phyloP scores from a whole-genome alignment of 148 eudicot genomes.

The Vaccinium vitisidaea region DNA sequence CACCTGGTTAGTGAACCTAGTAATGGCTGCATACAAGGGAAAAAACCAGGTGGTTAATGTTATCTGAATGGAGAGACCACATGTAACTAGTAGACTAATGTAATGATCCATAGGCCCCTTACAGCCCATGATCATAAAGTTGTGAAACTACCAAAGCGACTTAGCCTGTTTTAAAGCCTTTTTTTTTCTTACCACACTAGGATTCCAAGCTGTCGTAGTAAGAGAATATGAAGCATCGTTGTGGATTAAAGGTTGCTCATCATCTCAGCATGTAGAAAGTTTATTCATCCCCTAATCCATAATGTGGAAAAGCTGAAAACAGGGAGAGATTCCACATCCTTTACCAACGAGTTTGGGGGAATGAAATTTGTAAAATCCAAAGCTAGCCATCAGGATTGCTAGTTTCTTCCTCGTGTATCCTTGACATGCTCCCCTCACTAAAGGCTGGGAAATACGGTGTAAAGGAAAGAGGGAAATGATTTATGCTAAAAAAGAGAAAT shows the following conservation, averaged over 20 bases:
- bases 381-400: neutral
- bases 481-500: neutral
- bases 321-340: no score
- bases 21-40: no score
- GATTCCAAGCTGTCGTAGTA: neutral
- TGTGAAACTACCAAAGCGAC: no score
- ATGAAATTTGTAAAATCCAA: neutral
- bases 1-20: no score
- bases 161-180: neutral
- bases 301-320: no score
- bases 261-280: neutral
- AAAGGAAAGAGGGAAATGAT: neutral
- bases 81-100: no score
- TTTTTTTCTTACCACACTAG: neutral
- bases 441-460: neutral
- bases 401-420: neutral
- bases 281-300: no score
- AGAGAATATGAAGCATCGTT: neutral
- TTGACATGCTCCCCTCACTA: neutral
- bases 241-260: neutral
- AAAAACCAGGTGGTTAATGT: no score
- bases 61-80: no score
- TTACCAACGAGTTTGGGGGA: neutral
- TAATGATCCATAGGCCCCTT: no score
- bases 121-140: no score